Conservation (phyloP, 345 rosid species). For the Firmiana major region DNA sequence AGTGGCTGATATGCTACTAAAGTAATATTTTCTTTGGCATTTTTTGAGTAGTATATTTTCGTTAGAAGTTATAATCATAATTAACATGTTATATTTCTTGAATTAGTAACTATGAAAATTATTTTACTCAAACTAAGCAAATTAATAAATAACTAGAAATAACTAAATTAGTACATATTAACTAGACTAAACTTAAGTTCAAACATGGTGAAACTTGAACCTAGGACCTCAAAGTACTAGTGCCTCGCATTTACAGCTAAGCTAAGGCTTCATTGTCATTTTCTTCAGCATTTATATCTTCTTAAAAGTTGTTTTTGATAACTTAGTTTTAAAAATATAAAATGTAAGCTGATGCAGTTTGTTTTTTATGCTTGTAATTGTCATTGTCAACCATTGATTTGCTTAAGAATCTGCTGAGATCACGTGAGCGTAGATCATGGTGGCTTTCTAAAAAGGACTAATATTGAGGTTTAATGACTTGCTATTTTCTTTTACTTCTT, state of each 20-base stretch:
- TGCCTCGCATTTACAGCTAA: too few relatives aligned
- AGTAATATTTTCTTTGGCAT: not conserved
- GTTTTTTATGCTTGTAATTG: not conserved
- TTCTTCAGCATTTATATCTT: not conserved
- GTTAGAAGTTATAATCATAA: too few relatives aligned
- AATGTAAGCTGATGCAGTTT: not conserved
- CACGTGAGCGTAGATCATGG: constrained; percentile 12
- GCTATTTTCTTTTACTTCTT: constrained; percentile 12
- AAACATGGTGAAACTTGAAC: too few relatives aligned
- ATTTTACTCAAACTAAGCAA: too few relatives aligned
- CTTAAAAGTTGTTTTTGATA: constrained; percentile 22
- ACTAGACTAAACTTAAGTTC: too few relatives aligned
- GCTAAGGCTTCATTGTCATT: too few relatives aligned
- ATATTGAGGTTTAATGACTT: constrained; percentile 13
- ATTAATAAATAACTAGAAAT: too few relatives aligned
- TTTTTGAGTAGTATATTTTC: too few relatives aligned
- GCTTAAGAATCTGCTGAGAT: constrained; percentile 2
- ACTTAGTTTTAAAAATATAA: not conserved
- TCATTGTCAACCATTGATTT: constrained; percentile 14
- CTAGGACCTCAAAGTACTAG: too few relatives aligned
- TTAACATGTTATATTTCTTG: too few relatives aligned
- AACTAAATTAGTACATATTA: too few relatives aligned
- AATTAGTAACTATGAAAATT: too few relatives aligned
- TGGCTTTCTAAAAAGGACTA: constrained; percentile 14
- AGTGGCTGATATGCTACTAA: constrained; percentile 14